phyloP scores from a whole-genome alignment of 176 grass and related monocot genomes.

The Aegilops longissima region DNA sequence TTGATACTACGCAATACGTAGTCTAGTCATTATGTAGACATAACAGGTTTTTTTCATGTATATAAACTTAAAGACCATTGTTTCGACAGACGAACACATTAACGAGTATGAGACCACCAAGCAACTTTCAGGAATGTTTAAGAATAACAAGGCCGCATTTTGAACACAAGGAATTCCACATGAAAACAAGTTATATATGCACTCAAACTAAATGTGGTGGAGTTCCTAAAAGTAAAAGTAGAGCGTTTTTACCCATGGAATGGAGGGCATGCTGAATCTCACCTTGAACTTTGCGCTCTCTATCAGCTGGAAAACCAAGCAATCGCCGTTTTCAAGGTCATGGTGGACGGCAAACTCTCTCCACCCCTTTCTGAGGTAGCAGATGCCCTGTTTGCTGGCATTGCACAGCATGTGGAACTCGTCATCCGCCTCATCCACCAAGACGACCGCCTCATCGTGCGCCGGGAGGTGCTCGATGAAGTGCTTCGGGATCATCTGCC shows the following conservation, averaged over 20 bases:
- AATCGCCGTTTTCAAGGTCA: constrained; percentile 68
- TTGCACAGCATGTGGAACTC: constrained; percentile 54
- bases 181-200: neutral
- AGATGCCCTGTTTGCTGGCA: constrained; percentile 33
- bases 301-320: constrained; percentile 62
- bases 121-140: no score
- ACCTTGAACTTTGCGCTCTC: constrained; percentile 56
- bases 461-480: constrained; percentile 56
- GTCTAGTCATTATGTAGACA: no score
- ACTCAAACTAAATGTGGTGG: neutral
- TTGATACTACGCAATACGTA: no score
- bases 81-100: no score
- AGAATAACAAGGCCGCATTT: no score
- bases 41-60: no score
- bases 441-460: constrained; percentile 31
- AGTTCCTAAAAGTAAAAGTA: neutral
- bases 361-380: constrained; percentile 53
- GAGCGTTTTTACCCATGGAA: no score
- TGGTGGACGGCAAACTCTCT: constrained; percentile 64
- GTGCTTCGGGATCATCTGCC: constrained; percentile 44
- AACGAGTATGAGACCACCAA: no score
- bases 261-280: neutral
- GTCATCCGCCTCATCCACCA: constrained; percentile 48
- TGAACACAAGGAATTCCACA: neutral
- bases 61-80: no score